phyloP scores from a whole-genome alignment of 2,329 filamentous ascomycete genomes.

The Delphinella strobiligena region DNA sequence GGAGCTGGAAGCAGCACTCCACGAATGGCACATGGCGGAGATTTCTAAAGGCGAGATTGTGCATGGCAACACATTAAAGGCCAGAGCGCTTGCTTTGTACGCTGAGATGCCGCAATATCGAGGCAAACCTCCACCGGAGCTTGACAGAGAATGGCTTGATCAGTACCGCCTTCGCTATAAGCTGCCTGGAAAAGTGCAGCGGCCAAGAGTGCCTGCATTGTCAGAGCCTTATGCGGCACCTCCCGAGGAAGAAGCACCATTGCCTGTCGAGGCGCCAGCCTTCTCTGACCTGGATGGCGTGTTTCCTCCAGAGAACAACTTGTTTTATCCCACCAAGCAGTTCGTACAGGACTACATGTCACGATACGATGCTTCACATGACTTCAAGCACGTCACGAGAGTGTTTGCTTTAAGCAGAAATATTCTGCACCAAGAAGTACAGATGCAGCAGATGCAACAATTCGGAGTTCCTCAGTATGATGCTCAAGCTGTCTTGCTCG shows the following conservation, averaged over 20 bases:
- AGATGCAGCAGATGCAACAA: slow-evolving; percentile 15
- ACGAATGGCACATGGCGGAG: slow-evolving; percentile 12
- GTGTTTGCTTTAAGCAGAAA: slow-evolving; percentile 61
- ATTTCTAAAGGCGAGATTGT: slow-evolving; percentile 10
- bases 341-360: slow-evolving; percentile 64
- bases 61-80: slow-evolving; percentile 14
- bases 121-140: slow-evolving; percentile 10
- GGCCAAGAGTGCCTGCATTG: slow-evolving; percentile 5
- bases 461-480: slow-evolving; percentile 31
- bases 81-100: slow-evolving; percentile 13
- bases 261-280: slow-evolving; percentile 7
- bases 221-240: slow-evolving; percentile 1
- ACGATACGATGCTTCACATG: slow-evolving; percentile 73
- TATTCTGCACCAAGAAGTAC: slow-evolving; percentile 42
- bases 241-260: slow-evolving; percentile 1
- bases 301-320: slow-evolving; percentile 10
- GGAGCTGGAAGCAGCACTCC: slow-evolving; percentile 12
- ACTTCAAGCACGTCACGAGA: slow-evolving; percentile 72
- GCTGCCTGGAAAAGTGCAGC: slow-evolving; percentile 9
- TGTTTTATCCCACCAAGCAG: slow-evolving; percentile 29
- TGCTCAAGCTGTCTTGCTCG: slow-evolving; percentile 49
- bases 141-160: slow-evolving; percentile 12
- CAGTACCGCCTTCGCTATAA: slow-evolving; percentile 13
- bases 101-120: slow-evolving; percentile 12
- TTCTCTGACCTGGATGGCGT: slow-evolving; percentile 9